Conservation (phyloP, 331 rosid species). For the Malus hybrid region DNA sequence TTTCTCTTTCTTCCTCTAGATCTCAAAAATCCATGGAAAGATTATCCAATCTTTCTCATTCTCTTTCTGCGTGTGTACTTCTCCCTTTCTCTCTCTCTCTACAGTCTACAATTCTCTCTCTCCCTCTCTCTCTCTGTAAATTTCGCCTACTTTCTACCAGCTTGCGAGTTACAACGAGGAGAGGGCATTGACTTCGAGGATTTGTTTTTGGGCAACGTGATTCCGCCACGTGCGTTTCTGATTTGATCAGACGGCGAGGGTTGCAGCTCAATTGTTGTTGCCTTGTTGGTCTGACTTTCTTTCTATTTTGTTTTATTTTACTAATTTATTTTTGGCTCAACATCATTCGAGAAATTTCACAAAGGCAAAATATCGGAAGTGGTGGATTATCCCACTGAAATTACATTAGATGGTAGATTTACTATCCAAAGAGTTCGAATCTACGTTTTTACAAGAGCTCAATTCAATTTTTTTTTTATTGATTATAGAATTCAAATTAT, state of each 20-base stretch:
- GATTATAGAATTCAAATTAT: no score
- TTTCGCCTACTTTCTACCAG: not conserved
- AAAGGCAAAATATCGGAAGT: no score
- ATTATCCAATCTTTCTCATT: not conserved
- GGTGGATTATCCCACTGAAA: no score
- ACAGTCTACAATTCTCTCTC: conserved; percentile 4
- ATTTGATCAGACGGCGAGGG: not conserved
- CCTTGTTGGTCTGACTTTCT: no score
- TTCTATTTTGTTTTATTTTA: no score
- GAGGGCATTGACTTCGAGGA: conserved; percentile 20
- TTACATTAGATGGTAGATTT: no score
- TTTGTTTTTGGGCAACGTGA: not conserved
- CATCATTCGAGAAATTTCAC: no score
- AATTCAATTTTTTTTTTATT: no score
- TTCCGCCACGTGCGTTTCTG: conserved; percentile 1
- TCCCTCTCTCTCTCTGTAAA: conserved; percentile 16
- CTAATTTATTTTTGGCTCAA: no score
- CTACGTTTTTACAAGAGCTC: no score
- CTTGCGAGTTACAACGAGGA: not conserved
- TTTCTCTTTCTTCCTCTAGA: conserved; percentile 16
- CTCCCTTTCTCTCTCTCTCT: conserved; percentile 8
- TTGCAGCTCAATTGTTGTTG: no score
- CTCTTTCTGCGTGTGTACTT: not conserved
- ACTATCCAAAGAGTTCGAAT: rapidly evolving
- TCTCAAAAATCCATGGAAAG: conserved; percentile 32